Base-by-base conservation (phyloP, 2,329 filamentous ascomycete genomes). In the Fusarium algeriense region DNA sequence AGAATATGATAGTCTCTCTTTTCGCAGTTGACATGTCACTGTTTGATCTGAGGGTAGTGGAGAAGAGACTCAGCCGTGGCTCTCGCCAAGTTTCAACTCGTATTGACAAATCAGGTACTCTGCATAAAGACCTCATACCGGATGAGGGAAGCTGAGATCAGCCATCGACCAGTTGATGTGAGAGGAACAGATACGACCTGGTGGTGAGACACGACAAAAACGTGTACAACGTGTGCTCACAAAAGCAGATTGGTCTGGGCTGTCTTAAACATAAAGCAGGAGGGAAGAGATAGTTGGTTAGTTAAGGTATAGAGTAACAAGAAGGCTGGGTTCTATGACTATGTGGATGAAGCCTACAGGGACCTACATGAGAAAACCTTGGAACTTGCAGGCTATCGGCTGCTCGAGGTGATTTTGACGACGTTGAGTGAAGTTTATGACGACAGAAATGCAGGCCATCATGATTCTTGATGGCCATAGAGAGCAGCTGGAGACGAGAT, bases 191-290 rank as follows among this genome's bases (percentile, higher is more conserved):
- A 64, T 20, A 34, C 38, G 57, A 59, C 30, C 37, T 44, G 20
- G 32, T 65, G 62, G 60, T 35, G 54, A 67, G 65, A 64, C 65
- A 68, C 50, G 9, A 50, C 50, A n/a, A 68, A 58, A 68, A 68
- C 64, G 57, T 58, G 45, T 32, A 20, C 58, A 64, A 67, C 32
- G 45, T 58, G 40, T 41, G 20, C 26, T 34, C 38, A 26, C 37
- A 58, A 48, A 12, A 43, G 14, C 35, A 19, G 15, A 61, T 7
- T 48, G 53, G 52, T 28, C 40, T 28, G 53, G 53, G 3, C 20
- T 69, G 58, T 68, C 64, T 69, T 40, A 52, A 48, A 58, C 35
- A 61, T 37, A 55, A 49, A 41, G 23, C 17, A 68, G 63, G 34
- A 41, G 15, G 17, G 19, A 30, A n/a, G n/a, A 14, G 12, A 26